A percentile compares a stretch with the other conserved stretches of the same genome.
These are phyloP conservation scores for Globisporangium spiculum DNA, from an alignment of 352 stramenopile species.

Conservation along the genomic window DNA sequence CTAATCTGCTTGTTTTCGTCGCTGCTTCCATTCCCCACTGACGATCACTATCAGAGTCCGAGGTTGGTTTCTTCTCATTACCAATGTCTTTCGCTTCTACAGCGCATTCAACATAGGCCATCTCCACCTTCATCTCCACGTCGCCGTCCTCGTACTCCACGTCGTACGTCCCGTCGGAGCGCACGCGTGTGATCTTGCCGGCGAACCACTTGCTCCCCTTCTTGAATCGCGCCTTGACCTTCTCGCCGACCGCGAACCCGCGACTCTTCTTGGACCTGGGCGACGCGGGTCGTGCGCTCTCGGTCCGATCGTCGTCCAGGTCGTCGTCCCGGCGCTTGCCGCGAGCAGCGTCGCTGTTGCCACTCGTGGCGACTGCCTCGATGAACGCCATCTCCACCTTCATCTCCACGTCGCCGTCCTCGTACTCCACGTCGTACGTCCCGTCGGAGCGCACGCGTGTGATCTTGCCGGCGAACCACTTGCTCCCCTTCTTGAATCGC, in stretches of 20 bases:
- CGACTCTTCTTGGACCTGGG: no score
- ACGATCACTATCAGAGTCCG: background rate
- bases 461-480: conserved; percentile 64
- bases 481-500: conserved; percentile 43
- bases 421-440: conserved; percentile 64
- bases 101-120: conserved; percentile 16
- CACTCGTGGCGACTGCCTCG: conserved; percentile 1
- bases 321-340: no score
- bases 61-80: background rate
- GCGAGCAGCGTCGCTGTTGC: no score
- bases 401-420: conserved; percentile 52
- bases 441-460: conserved; percentile 51
- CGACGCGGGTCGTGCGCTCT: no score
- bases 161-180: conserved; percentile 65
- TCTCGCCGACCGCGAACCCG: conserved; percentile 14
- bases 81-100: background rate
- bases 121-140: conserved; percentile 34
- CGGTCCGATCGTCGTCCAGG: no score
- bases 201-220: conserved; percentile 51
- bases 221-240: conserved; percentile 37
- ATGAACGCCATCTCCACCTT: conserved; percentile 32
- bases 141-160: conserved; percentile 66
- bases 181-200: conserved; percentile 54
- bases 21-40: background rate
- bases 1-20: background rate